phyloP scores from a whole-genome alignment of 805 yeast genomes.

The Kuraishia borneana region DNA sequence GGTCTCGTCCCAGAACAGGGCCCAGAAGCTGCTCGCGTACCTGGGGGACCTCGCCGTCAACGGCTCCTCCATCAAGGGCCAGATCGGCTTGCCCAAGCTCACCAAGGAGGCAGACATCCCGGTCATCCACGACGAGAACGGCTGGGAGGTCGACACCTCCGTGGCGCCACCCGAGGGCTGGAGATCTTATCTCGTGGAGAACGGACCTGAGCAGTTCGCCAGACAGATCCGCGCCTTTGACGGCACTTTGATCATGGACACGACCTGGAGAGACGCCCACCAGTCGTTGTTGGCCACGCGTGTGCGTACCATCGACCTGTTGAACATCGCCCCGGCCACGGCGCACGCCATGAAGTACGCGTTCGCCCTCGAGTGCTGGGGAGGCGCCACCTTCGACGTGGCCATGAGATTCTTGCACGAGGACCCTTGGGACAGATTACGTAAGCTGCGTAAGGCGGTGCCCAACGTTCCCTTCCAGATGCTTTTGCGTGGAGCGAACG shows the following conservation, averaged over 20 bases:
- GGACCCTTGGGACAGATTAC: slow-evolving; percentile 97
- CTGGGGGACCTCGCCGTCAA: slow-evolving; percentile 91
- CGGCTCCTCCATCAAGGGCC: slow-evolving; percentile 94
- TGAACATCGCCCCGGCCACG: slow-evolving; percentile 89
- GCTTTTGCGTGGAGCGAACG: slow-evolving; percentile 98
- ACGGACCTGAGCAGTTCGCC: slow-evolving; percentile 89
- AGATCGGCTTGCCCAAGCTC: slow-evolving; percentile 84
- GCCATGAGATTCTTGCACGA: slow-evolving; percentile 97
- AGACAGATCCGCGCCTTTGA: slow-evolving; percentile 71
- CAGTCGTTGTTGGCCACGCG: slow-evolving; percentile 96
- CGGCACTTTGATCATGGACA: slow-evolving; percentile 92
- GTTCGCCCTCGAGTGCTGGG: slow-evolving; percentile 98
- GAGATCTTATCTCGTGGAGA: slow-evolving; percentile 76
- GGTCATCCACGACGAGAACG: slow-evolving; percentile 47
- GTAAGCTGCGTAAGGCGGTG: slow-evolving; percentile 76
- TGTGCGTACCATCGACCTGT: slow-evolving; percentile 86
- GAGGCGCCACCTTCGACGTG: slow-evolving; percentile 99
- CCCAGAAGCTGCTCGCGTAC: slow-evolving; percentile 84
- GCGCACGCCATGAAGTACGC: slow-evolving; percentile 84
- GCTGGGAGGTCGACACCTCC: slow-evolving; percentile 48
- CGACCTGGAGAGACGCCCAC: slow-evolving; percentile 99
- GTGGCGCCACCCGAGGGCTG: slow-evolving; percentile 67
- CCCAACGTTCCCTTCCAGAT: slow-evolving; percentile 99
- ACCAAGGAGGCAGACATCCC: slow-evolving; percentile 70
- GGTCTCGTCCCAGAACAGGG: slow-evolving; percentile 93